Conservation (phyloP, 148 eudicot species). For the Drosera capensis region DNA sequence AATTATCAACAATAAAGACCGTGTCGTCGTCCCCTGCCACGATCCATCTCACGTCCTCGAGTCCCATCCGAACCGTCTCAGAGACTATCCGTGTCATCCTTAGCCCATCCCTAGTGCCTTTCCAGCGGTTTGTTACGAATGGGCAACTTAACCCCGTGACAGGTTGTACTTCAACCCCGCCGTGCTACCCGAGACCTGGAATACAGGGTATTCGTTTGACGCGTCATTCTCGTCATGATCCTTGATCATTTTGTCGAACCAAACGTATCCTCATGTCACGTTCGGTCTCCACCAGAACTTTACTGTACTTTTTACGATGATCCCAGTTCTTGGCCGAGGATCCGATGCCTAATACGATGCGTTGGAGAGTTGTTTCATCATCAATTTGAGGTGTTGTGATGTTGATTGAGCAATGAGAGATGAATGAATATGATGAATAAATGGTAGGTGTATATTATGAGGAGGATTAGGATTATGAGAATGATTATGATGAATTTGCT, state of each 20-base stretch:
- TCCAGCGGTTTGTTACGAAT: no score
- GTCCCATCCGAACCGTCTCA: constrained; percentile 29
- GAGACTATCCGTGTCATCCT: constrained; percentile 49
- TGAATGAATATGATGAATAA: no score
- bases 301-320: constrained; percentile 24
- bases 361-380: constrained; percentile 12
- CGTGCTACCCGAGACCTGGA: constrained; percentile 21
- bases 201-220: constrained; percentile 20
- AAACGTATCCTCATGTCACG: constrained; percentile 36
- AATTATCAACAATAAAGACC: constrained; percentile 32
- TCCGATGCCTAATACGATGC: constrained; percentile 45
- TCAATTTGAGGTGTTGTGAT: no score
- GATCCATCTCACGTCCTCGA: constrained; percentile 31
- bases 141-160: no score
- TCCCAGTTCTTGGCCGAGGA: constrained; percentile 35
- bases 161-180: constrained; percentile 22
- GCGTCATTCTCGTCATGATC: not conserved
- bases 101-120: constrained; percentile 22
- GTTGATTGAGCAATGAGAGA: no score
- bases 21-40: constrained; percentile 70
- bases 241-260: constrained; percentile 18
- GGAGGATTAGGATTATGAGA: no score
- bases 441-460: no score
- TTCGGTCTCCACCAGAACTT: constrained; percentile 51
- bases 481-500: no score